Evolutionary conservation across 176 grass and related monocot species (phyloP).

Genomic region (Ensete glaucum): DNA sequence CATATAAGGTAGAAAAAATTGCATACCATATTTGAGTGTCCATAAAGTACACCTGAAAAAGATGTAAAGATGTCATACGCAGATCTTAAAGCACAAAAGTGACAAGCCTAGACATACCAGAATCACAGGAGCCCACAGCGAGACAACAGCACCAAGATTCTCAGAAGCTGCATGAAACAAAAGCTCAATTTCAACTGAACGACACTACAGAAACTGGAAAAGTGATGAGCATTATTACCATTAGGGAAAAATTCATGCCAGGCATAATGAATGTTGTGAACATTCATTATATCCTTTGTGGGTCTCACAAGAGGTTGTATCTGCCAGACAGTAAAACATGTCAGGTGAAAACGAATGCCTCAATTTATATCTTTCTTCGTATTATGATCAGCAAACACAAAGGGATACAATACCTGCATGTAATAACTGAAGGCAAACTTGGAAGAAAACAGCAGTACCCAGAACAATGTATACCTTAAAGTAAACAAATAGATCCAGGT

Average conservation of each 20-base stretch:
- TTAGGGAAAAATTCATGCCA: slow-evolving; percentile 98
- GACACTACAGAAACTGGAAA: background rate
- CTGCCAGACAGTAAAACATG: slow-evolving; percentile 38
- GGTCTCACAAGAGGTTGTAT: slow-evolving; percentile 84
- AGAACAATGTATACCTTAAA: slow-evolving; percentile 82
- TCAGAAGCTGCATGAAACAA: slow-evolving; percentile 49
- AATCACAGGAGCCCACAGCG: slow-evolving; percentile 82
- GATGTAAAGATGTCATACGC: background rate
- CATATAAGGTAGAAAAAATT: slow-evolving; percentile 85
- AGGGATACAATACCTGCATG: slow-evolving; percentile 61
- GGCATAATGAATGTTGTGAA: slow-evolving; percentile 68
- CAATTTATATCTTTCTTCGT: background rate
- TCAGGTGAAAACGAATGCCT: background rate
- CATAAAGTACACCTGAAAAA: slow-evolving; percentile 85
- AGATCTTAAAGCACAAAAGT: slow-evolving; percentile 16
- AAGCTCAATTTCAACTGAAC: slow-evolving; percentile 15
- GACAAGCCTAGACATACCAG: slow-evolving; percentile 39
- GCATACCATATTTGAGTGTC: slow-evolving; percentile 98
- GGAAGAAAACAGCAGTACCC: slow-evolving; percentile 67
- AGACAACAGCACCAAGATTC: slow-evolving; percentile 71
- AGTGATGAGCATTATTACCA: slow-evolving; percentile 32
- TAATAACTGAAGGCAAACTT: slow-evolving; percentile 92
- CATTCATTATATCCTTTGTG: slow-evolving; percentile 85
- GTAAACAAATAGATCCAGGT: slow-evolving; percentile 28
- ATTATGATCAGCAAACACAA: background rate